These are phyloP conservation scores for Corchorus capsularis DNA, from an alignment of 345 rosid genomes.

Conservation along the genomic window DNA sequence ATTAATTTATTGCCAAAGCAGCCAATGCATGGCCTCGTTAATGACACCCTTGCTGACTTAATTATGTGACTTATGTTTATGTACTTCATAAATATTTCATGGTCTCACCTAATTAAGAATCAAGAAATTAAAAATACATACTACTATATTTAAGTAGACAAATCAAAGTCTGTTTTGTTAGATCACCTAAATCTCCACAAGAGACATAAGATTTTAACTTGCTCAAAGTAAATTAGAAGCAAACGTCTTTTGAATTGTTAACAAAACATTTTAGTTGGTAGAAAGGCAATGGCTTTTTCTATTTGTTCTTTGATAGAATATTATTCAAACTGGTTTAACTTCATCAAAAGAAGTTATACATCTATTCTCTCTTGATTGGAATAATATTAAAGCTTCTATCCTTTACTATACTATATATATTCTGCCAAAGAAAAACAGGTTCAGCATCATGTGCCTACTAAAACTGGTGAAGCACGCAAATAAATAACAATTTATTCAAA, in stretches of 20 bases:
- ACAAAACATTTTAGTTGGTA: background rate
- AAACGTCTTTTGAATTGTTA: no score
- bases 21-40: background rate
- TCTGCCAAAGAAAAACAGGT: no score
- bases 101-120: background rate
- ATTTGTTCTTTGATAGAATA: background rate
- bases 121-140: background rate
- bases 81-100: background rate
- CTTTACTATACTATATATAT: no score
- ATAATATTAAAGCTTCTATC: no score
- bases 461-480: no score
- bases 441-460: no score
- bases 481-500: no score
- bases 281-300: background rate
- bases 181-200: background rate
- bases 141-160: no score
- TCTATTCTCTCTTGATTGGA: no score
- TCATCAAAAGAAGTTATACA: background rate
- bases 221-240: background rate
- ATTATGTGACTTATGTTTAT: background rate
- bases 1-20: background rate
- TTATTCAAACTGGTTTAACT: background rate
- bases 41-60: slow-evolving; percentile 4
- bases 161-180: background rate
- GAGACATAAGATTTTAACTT: background rate